Conservation (phyloP, 768 basidiomycete genomes). For the Mycena metata region DNA sequence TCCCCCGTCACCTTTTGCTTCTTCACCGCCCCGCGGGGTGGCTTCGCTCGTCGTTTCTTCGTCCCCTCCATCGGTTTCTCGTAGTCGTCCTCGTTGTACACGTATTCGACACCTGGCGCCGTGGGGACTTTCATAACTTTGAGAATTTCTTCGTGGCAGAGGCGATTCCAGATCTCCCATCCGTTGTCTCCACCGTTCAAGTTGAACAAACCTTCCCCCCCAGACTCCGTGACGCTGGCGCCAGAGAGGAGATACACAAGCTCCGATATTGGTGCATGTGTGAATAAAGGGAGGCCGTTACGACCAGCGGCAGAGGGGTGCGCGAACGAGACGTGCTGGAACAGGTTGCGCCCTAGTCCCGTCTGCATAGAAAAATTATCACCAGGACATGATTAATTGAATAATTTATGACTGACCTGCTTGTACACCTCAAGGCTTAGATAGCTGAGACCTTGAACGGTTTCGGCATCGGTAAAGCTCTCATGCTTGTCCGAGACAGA, state of each 20-base stretch:
- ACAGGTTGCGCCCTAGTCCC: neutral
- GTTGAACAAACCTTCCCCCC: neutral
- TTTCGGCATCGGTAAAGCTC: conserved; percentile 23
- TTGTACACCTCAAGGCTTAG: too few species aligned
- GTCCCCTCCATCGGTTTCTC: neutral
- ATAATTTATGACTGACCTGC: too few species aligned
- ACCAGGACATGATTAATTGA: too few species aligned
- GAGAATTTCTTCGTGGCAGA: neutral
- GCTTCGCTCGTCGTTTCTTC: neutral
- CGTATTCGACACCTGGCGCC: neutral
- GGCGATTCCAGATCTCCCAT: neutral
- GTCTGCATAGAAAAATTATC: neutral
- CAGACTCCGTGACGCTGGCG: neutral
- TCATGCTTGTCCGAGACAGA: conserved; percentile 21
- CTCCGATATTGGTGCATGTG: conserved; percentile 7
- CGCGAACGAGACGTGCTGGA: neutral
- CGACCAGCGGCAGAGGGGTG: neutral
- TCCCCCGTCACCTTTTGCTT: neutral
- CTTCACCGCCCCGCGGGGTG: neutral
- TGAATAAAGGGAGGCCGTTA: conserved; percentile 4
- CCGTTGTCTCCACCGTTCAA: neutral
- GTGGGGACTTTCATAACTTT: neutral
- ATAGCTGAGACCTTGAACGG: neutral
- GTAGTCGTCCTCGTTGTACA: neutral
- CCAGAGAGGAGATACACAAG: neutral